Evolutionary conservation across 805 yeast genomes (phyloP).

Genomic region (Yamadazyma philogaea): DNA sequence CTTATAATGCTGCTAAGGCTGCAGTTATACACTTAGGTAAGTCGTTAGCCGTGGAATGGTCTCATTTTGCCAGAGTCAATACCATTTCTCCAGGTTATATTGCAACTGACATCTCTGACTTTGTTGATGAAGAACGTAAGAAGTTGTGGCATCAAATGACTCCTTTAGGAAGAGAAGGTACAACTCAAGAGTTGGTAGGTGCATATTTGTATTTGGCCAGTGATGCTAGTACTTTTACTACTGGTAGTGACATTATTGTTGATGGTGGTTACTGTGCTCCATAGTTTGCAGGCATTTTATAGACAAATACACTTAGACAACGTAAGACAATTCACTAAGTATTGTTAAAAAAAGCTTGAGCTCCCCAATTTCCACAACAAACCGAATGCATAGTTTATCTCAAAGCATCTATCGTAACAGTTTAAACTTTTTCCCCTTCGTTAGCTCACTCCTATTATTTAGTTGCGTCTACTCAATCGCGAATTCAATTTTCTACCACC

Average conservation of each 20-base stretch:
- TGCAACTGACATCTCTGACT: constrained; percentile 38
- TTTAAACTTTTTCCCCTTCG: too few relatives aligned
- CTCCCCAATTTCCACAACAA: too few relatives aligned
- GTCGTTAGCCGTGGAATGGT: constrained; percentile 48
- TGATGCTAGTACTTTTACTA: constrained; percentile 42
- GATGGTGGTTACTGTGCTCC: constrained; percentile 47
- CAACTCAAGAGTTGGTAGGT: constrained; percentile 43
- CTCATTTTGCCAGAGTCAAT: constrained; percentile 45
- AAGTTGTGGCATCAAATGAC: constrained; percentile 38
- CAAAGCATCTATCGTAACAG: too few relatives aligned
- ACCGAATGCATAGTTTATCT: too few relatives aligned
- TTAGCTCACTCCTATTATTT: not conserved
- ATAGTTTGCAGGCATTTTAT: constrained; percentile 8
- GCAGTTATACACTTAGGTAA: constrained; percentile 41
- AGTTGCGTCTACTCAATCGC: not conserved
- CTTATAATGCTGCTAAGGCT: constrained; percentile 48
- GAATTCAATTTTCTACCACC: not conserved
- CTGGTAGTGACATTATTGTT: constrained; percentile 44
- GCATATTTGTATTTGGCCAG: constrained; percentile 45
- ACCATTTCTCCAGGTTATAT: constrained; percentile 45
- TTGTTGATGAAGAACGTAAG: constrained; percentile 32
- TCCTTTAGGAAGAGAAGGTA: constrained; percentile 47
- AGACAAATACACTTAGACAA: not conserved
- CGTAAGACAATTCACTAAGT: too few relatives aligned
- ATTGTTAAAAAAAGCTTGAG: too few relatives aligned